Evolutionary conservation across 768 basidiomycete genomes (phyloP), one percentile per base, ranked within the genome.

Genomic region (Lactifluus volemus): DNA sequence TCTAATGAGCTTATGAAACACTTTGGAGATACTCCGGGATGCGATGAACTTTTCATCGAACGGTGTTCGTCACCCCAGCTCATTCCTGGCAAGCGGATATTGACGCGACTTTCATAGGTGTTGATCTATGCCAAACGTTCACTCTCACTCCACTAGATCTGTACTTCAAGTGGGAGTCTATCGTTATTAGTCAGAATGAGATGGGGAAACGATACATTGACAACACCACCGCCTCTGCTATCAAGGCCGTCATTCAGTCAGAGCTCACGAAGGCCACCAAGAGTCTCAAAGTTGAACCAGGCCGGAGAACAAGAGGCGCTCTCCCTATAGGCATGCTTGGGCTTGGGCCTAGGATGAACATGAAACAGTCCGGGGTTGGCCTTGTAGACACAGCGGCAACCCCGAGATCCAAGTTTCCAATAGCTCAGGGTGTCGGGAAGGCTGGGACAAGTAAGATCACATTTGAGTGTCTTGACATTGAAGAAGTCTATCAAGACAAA

Each of bases 121-220:
- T 79, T 36, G 76, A 77, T 29, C 76, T 90, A 61, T 91, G 89
- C 69, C 75, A 79, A 69, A 80, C 80, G 65, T 86, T 83, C 73
- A 79, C 80, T 59, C 39, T 85, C 42, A 65, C 73, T 34, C 77
- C 84, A 21, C 77, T 82, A 25, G 69, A 74, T 51, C 76, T 91
- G 19, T 77, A 76, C 44, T 90, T 76, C 72, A 90, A 89, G 70
- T 84, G 85, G 78, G 85, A 91, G 68, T 86, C 86, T 15, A 11
- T 57, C 44, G 30, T 48, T 42, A 30, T 64, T 41, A 30, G 39
- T 34, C 39, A 19, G 10, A 53, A 47, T 6, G 14, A 21, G 39
- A 51, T 63, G 47, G 66, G 49, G 49, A 41, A 2, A 34, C 58
- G 41, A 29, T 32, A 60, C 68, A 55, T 74, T 56, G 54, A 61